phyloP scores from a whole-genome alignment of 495 filamentous ascomycete genomes.

The Ramalina intermedia region DNA sequence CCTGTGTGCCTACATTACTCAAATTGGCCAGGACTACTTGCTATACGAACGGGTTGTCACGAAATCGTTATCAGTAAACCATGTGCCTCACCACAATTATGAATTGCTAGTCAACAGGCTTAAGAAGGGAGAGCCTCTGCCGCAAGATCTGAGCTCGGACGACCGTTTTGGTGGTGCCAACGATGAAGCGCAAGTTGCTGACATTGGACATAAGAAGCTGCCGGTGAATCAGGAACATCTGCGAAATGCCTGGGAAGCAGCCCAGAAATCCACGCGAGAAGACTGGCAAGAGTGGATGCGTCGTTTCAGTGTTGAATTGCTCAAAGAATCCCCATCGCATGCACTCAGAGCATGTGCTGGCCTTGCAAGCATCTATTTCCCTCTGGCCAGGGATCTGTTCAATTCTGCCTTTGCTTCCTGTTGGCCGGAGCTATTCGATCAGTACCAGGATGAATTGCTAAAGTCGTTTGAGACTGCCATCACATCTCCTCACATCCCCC shows the following conservation, averaged over 20 bases:
- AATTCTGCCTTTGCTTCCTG: conserved; percentile 98
- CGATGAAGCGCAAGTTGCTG: conserved; percentile 64
- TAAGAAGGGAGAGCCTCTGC: conserved; percentile 82
- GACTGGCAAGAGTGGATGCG: conserved; percentile 99
- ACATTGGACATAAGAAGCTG: conserved; percentile 82
- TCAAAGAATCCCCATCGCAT: conserved; percentile 92
- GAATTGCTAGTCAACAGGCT: conserved; percentile 80
- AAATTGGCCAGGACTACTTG: conserved; percentile 86
- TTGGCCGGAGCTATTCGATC: conserved; percentile 93
- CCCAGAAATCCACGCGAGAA: conserved; percentile 85
- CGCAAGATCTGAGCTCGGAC: conserved; percentile 85
- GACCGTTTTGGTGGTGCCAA: conserved; percentile 63
- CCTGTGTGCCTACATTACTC: conserved; percentile 85
- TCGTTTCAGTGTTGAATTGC: conserved; percentile 83
- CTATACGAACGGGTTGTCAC: conserved; percentile 86
- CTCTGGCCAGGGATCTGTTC: conserved; percentile 84
- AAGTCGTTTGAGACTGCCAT: conserved; percentile 90
- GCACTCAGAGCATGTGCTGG: conserved; percentile 85
- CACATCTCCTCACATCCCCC: conserved; percentile 81
- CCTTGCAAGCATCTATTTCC: conserved; percentile 78
- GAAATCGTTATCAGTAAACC: conserved; percentile 52
- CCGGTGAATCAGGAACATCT: conserved; percentile 94
- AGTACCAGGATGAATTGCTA: conserved; percentile 89
- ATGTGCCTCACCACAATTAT: conserved; percentile 75
- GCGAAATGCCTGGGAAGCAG: conserved; percentile 94